These are phyloP conservation scores for Agrocybe praecox DNA, from an alignment of 768 basidiomycete genomes.

Conservation along the genomic window DNA sequence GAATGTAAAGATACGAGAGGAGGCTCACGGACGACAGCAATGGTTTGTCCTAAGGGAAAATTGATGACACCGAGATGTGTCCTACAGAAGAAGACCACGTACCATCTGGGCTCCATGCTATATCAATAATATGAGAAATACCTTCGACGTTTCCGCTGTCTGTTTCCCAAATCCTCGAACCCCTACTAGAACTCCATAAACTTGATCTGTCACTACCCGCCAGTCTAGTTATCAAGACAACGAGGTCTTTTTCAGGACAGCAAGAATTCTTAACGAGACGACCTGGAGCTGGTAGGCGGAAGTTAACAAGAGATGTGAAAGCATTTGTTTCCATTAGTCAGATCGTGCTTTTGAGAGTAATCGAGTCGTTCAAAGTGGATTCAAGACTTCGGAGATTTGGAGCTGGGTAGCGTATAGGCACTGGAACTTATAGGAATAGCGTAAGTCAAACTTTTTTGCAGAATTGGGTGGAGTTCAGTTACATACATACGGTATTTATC, in stretches of 20 bases:
- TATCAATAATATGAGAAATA: slow-evolving; percentile 52
- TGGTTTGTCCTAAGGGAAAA: slow-evolving; percentile 53
- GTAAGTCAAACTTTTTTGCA: no score
- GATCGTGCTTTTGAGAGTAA: not conserved
- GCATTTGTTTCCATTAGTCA: slow-evolving; percentile 31
- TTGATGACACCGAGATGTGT: not conserved
- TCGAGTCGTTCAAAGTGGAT: no score
- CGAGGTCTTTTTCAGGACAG: slow-evolving; percentile 84
- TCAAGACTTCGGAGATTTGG: not conserved
- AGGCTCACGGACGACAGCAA: slow-evolving; percentile 74
- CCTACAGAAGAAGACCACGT: slow-evolving; percentile 3
- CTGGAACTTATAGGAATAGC: no score
- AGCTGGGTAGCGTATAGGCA: no score
- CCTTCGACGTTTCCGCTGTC: slow-evolving; percentile 55
- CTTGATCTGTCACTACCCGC: slow-evolving; percentile 71
- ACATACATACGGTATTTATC: no score
- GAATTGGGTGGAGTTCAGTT: no score
- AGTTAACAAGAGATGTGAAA: slow-evolving; percentile 58
- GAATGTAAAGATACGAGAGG: slow-evolving; percentile 73
- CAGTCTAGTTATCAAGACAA: slow-evolving; percentile 66
- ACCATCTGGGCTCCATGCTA: slow-evolving; percentile 89
- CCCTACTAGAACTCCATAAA: slow-evolving; percentile 78
- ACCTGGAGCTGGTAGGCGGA: slow-evolving; percentile 58
- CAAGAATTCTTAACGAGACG: slow-evolving; percentile 67
- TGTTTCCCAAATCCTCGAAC: slow-evolving; percentile 82